A percentile compares a stretch with the other conserved stretches of the same genome.
phyloP scores from a whole-genome alignment of 305 asterid species.

The Rubia tinctorum region DNA sequence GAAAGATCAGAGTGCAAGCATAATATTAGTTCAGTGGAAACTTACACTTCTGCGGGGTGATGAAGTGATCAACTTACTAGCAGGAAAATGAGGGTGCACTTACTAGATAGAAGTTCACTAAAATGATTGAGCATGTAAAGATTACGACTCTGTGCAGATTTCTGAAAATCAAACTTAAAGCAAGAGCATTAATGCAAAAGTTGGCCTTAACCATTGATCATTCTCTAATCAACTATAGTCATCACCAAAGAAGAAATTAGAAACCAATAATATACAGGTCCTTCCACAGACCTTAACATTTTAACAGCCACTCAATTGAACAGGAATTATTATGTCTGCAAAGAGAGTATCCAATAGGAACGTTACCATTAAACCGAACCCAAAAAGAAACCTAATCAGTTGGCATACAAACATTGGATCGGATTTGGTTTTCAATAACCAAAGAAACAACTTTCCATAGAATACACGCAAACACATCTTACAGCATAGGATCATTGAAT shows the following conservation, averaged over 20 bases:
- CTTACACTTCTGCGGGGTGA: no score
- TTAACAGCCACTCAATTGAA: neutral
- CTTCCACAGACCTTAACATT: neutral
- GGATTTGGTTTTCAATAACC: neutral
- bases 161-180: neutral
- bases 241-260: neutral
- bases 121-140: neutral
- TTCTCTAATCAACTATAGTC: neutral
- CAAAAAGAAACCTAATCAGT: neutral
- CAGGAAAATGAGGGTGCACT: no score
- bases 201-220: neutral
- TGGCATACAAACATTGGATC: neutral
- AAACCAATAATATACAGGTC: neutral
- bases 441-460: neutral
- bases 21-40: no score
- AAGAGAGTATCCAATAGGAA: neutral
- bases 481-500: neutral
- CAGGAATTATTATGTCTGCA: neutral
- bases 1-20: neutral
- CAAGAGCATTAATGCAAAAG: neutral
- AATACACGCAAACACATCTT: neutral
- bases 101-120: no score
- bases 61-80: no score
- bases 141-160: neutral
- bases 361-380: neutral